Evolutionary conservation across 192 early-diverging fungal species (phyloP), one percentile per base, ranked within the genome.

Genomic region (Coemansia sp.): DNA sequence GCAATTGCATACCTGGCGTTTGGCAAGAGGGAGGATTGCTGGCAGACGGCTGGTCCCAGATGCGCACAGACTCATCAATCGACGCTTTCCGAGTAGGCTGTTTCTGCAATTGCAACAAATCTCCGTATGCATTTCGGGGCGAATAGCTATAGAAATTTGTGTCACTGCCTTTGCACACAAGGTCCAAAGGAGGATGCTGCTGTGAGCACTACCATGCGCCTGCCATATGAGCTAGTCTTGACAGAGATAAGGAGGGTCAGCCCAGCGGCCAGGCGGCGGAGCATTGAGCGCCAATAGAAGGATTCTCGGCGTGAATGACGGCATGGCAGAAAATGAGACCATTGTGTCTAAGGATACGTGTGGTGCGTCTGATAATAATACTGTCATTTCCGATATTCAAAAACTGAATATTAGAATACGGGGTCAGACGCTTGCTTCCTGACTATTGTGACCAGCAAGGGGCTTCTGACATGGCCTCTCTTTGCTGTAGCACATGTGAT

Each of bases 21-120:
- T 54, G 51, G 51, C 51, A 29, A 54, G 51, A 54, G 51, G 51
- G 51, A 54, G 51, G 51, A 54, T 54, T 54, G 51, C 51, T 31
- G 51, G 31, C 29, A 16, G 51, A 31, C 51, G 51, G 51, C 51
- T 54, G 51, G 51, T 54, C 51, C 51, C 51, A 48, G 51, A 54
- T 54, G 51, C 13, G 51, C 51, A 51, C 50, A 54, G 51, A 54
- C 51, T 54, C 27, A 31, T 54, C 51, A 54, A 54, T 54, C 51
- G 51, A 27, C 51, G 27, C 51, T 54, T 54, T 54, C 51, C 51
- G 51, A 54, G 31, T 54, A 31, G 7, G 13, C 19, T 4, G 46
- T 11, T 54, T 27, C 51, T 54, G 51, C 51, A 54, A 54, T 54
- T 29, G 51, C 14, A 31, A 31, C 31, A 29, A 29, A 29, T 10